These are phyloP conservation scores for Cyclotella sp. DNA, from an alignment of 108 stramenopile genomes.

Conservation along the genomic window DNA sequence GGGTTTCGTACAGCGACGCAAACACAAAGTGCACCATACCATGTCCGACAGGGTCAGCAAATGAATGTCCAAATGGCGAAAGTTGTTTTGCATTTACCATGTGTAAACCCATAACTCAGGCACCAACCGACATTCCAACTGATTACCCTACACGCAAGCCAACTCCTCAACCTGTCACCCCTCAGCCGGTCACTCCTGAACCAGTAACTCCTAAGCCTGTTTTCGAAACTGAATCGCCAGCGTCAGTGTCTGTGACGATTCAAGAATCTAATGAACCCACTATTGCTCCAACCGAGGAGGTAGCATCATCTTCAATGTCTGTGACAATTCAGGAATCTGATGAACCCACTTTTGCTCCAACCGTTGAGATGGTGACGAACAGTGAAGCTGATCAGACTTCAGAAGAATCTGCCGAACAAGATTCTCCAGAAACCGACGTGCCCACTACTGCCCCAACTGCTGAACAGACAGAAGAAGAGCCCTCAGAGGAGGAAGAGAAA, in stretches of 20 bases:
- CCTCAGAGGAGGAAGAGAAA: slow-evolving; percentile 15
- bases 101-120: slow-evolving; percentile 51
- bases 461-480: slow-evolving; percentile 19
- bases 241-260: background rate
- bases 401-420: no score
- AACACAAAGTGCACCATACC: slow-evolving; percentile 61
- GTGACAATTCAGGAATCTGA: slow-evolving; percentile 6
- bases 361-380: no score
- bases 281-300: no score
- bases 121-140: slow-evolving; percentile 40
- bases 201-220: slow-evolving; percentile 1
- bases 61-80: slow-evolving; percentile 77
- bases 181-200: slow-evolving; percentile 5
- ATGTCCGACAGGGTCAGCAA: slow-evolving; percentile 69
- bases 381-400: no score
- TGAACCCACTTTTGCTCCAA: background rate
- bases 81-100: slow-evolving; percentile 83
- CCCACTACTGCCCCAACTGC: background rate
- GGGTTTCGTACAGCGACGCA: slow-evolving; percentile 80
- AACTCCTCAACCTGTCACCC: slow-evolving; percentile 17
- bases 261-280: slow-evolving; percentile 9
- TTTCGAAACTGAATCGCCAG: slow-evolving; percentile 4
- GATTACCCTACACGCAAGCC: slow-evolving; percentile 28
- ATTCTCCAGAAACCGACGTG: no score
- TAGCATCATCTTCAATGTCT: background rate